A percentile compares a stretch with the other conserved stretches of the same genome.
Conservation (phyloP, 2,329 filamentous ascomycete genomes). For the Penicillium oxalicum region DNA sequence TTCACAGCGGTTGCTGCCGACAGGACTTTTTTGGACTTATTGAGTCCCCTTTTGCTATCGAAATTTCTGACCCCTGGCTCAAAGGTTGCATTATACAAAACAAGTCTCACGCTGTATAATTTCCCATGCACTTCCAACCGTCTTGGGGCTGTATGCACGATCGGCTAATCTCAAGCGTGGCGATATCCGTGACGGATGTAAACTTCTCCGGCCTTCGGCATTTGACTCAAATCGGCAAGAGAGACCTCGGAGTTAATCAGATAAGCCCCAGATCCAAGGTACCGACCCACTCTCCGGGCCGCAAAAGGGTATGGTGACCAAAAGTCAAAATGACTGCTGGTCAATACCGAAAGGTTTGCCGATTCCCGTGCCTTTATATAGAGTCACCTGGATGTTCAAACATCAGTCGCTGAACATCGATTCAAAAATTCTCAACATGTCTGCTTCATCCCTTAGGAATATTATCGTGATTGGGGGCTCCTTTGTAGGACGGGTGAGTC, state of each 20-base stretch:
- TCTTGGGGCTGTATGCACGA: neutral
- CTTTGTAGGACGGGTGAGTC: constrained; percentile 31
- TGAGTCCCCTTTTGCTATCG: too few relatives aligned
- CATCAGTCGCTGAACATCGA: too few relatives aligned
- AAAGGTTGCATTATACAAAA: too few relatives aligned
- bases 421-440: constrained; percentile 15
- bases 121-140: too few relatives aligned
- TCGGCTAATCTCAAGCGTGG: constrained; percentile 4
- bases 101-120: too few relatives aligned
- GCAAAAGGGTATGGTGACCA: too few relatives aligned
- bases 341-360: neutral
- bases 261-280: constrained; percentile 8
- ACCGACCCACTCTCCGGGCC: neutral
- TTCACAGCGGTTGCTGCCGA: too few relatives aligned
- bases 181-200: constrained; percentile 6
- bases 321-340: too few relatives aligned
- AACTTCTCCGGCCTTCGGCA: constrained; percentile 12
- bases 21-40: too few relatives aligned
- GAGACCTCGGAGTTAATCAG: constrained; percentile 17
- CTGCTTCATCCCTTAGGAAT: constrained; percentile 24
- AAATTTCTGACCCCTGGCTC: too few relatives aligned
- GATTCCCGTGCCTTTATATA: neutral
- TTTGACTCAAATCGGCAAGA: constrained; percentile 7
- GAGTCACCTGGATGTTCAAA: neutral
- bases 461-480: constrained; percentile 35